phyloP scores from a whole-genome alignment of 768 basidiomycete species.

The Sistotremastrum niveocremeum region DNA sequence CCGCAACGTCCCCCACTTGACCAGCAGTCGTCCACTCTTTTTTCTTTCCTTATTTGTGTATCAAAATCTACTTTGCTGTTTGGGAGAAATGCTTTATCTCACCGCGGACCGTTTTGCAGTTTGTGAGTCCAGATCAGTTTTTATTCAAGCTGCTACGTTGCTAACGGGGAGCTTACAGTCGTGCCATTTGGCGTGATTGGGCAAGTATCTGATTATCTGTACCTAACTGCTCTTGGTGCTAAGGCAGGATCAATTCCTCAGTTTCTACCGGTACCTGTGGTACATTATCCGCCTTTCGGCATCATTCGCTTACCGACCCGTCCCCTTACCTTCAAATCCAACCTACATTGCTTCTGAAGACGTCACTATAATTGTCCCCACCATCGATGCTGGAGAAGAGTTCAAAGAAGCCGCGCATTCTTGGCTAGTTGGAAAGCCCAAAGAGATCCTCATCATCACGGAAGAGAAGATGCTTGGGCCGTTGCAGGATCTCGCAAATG shows the following conservation, averaged over 20 bases:
- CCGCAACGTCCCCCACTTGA: no score
- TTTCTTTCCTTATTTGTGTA: no score
- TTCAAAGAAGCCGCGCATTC: slow-evolving; percentile 87
- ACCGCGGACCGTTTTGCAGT: slow-evolving; percentile 86
- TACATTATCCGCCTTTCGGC: slow-evolving; percentile 76
- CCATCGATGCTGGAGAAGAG: slow-evolving; percentile 91
- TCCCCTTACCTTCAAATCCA: slow-evolving; percentile 80
- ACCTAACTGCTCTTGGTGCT: not conserved
- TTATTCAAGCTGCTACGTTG: slow-evolving; percentile 1
- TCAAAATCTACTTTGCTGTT: not conserved
- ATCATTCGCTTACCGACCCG: slow-evolving; percentile 70
- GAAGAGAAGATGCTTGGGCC: slow-evolving; percentile 88
- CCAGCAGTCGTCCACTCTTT: no score
- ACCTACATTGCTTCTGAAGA: slow-evolving; percentile 85
- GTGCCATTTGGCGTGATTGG: slow-evolving; percentile 83
- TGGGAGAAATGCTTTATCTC: slow-evolving; percentile 59
- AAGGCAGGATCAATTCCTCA: slow-evolving; percentile 15
- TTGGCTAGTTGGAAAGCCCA: slow-evolving; percentile 87
- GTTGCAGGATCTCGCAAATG: slow-evolving; percentile 76
- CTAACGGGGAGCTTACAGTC: slow-evolving; percentile 32
- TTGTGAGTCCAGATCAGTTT: slow-evolving; percentile 40
- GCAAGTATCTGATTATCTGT: slow-evolving; percentile 25
- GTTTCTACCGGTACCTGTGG: slow-evolving; percentile 92
- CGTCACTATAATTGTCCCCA: slow-evolving; percentile 93
- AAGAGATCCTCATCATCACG: slow-evolving; percentile 63